phyloP scores from a whole-genome alignment of 2,329 filamentous ascomycete genomes.

The Alternaria gansuensis region DNA sequence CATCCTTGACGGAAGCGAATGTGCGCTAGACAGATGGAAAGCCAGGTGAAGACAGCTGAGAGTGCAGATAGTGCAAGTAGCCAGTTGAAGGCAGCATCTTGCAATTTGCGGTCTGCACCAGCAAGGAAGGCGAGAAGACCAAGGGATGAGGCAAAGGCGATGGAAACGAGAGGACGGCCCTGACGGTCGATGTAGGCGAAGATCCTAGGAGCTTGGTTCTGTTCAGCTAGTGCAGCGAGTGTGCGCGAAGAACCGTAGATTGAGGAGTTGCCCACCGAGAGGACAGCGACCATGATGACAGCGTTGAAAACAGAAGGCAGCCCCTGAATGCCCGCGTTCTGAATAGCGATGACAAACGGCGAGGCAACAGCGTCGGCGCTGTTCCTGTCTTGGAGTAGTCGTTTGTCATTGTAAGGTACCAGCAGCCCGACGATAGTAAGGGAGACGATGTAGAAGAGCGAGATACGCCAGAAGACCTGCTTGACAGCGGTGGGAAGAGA shows the following conservation, averaged over 20 bases:
- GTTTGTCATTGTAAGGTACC: slow-evolving; percentile 74
- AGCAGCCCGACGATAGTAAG: slow-evolving; percentile 82
- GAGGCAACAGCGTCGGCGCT: slow-evolving; percentile 77
- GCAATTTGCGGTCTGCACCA: slow-evolving; percentile 49
- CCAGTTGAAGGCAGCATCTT: slow-evolving; percentile 67
- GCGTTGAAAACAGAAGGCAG: slow-evolving; percentile 91
- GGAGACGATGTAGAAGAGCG: slow-evolving; percentile 82
- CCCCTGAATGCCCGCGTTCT: slow-evolving; percentile 80
- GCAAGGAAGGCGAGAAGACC: slow-evolving; percentile 69
- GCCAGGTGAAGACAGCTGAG: slow-evolving; percentile 79
- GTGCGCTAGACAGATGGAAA: slow-evolving; percentile 67
- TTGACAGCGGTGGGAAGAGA: slow-evolving; percentile 89
- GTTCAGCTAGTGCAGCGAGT: slow-evolving; percentile 86
- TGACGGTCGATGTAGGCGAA: slow-evolving; percentile 69
- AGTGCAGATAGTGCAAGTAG: slow-evolving; percentile 76
- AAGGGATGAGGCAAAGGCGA: slow-evolving; percentile 63
- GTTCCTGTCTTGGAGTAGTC: slow-evolving; percentile 67
- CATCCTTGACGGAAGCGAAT: slow-evolving; percentile 72
- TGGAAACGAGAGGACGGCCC: slow-evolving; percentile 67
- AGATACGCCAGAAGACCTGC: slow-evolving; percentile 88
- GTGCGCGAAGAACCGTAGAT: slow-evolving; percentile 93
- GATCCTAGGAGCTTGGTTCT: slow-evolving; percentile 66
- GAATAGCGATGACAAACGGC: slow-evolving; percentile 92
- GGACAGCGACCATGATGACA: slow-evolving; percentile 89
- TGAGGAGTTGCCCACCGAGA: slow-evolving; percentile 90